phyloP scores from a whole-genome alignment of 495 filamentous ascomycete species.

The Aspergillus hancockii region DNA sequence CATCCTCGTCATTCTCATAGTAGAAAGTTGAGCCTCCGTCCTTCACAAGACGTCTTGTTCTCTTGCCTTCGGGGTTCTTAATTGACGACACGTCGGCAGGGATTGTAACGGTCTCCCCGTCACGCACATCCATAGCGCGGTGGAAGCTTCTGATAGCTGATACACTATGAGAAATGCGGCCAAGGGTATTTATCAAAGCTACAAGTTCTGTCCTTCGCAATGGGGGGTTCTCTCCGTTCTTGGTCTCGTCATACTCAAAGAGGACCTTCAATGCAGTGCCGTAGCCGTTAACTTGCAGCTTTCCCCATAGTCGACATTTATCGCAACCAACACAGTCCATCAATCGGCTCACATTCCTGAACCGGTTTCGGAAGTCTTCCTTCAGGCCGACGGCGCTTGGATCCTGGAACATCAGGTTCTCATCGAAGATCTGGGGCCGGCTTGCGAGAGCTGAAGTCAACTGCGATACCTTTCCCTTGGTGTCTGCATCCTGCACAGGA shows the following conservation, averaged over 20 bases:
- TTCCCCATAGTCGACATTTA: conserved; percentile 98
- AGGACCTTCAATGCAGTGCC: conserved; percentile 93
- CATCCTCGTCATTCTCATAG: conserved; percentile 44
- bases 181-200: conserved; percentile 90
- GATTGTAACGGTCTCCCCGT: conserved; percentile 37
- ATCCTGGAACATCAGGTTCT: conserved; percentile 84
- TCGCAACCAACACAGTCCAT: conserved; percentile 99
- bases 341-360: conserved; percentile 90
- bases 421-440: conserved; percentile 84
- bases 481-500: conserved; percentile 70
- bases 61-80: conserved; percentile 19
- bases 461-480: conserved; percentile 73
- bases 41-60: conserved; percentile 27
- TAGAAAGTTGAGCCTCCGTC: conserved; percentile 43
- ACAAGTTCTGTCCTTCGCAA: conserved; percentile 90
- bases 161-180: conserved; percentile 77
- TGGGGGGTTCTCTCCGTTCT: conserved; percentile 69
- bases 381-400: conserved; percentile 72
- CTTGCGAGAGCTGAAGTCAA: conserved; percentile 67
- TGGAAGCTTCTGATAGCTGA: conserved; percentile 74
- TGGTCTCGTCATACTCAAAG: conserved; percentile 89
- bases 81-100: conserved; percentile 25
- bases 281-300: conserved; percentile 94
- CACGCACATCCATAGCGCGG: conserved; percentile 49
- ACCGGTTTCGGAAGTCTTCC: conserved; percentile 96